A percentile compares a stretch with the other conserved stretches of the same genome.
Evolutionary conservation across 192 early-diverging fungal genomes (phyloP).

Genomic region (Coemansia reversa): DNA sequence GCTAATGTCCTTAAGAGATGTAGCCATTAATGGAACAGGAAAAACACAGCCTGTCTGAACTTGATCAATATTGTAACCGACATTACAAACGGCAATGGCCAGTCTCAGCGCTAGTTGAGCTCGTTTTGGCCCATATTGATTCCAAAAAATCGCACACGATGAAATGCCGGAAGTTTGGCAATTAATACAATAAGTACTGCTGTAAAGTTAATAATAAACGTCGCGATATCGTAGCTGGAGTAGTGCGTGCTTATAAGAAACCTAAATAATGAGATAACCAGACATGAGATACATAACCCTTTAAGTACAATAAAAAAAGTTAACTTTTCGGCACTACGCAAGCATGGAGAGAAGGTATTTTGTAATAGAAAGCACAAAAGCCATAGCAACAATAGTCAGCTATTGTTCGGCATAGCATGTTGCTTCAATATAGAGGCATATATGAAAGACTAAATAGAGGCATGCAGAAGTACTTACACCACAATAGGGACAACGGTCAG

Average conservation of each 20-base stretch:
- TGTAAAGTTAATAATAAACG: conserved; percentile 88
- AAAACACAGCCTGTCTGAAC: neutral
- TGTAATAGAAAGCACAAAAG: neutral
- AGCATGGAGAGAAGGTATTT: neutral
- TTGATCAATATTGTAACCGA: neutral
- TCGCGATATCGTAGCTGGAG: conserved; percentile 88
- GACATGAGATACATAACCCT: neutral
- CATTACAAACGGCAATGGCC: neutral
- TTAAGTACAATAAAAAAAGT: neutral
- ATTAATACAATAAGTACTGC: conserved; percentile 81
- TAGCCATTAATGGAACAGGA: neutral
- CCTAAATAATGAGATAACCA: conserved; percentile 15
- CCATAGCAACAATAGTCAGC: neutral
- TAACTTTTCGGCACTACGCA: neutral
- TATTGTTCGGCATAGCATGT: neutral
- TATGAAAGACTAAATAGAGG: neutral
- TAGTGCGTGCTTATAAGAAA: conserved; percentile 96
- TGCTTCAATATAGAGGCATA: neutral
- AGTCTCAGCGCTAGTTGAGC: conserved; percentile 24
- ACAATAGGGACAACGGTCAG: conserved; percentile 90
- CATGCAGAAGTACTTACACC: conserved; percentile 66
- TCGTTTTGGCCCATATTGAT: conserved; percentile 71
- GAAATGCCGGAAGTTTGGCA: conserved; percentile 89
- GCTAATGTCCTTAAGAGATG: neutral
- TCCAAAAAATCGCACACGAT: conserved; percentile 91